Base-by-base conservation (phyloP, 129 eudicot species). In the Gnaphalium uliginosum region DNA sequence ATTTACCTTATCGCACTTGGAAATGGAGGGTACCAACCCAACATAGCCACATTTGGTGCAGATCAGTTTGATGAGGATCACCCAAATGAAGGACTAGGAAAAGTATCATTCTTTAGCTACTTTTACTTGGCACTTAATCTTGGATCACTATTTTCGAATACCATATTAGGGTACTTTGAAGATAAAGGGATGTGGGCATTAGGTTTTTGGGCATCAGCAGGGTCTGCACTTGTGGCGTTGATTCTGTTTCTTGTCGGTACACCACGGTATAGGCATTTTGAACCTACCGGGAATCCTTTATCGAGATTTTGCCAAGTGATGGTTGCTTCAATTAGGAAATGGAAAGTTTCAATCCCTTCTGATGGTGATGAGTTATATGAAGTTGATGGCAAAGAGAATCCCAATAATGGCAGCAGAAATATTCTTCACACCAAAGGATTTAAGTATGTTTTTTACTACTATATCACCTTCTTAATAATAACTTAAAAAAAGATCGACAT, bases 21-120 rank as follows among this genome's bases (percentile, higher is more conserved):
- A 5, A 76, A 87, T 51, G 97, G 97, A 75, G 97, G 97, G 66
- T 89, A 92, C 63, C 97, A 92, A 79, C 97, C 97, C 22, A 92
- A 77, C 59, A 85, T 92, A 64, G 97, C 93, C 27, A 87, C 97
- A 60, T 89, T 92, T 78, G 97, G 97, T 18, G 92, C 97, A 1
- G 97, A 92, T 72, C 96, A 92, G 62, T 92, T 92, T 81, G 97
- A 89, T 74, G 93, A 80, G 63, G 91, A 87, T 19, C 83, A 89
- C 71, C 85, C 87, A 3, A 78, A 71, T 41, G 96, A 92, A 79
- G 75, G 81, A 41, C 86, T 56, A 65, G 89, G 89, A 63, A 91
- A 87, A 79, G 85, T 87, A 73, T 71, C 96, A 14, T 89, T 91
- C 72, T 91, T 89, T 59, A 89, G 97, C 83, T 92, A 89, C 79